phyloP scores from a whole-genome alignment of 306 rosid species.

The Quercus robur region DNA sequence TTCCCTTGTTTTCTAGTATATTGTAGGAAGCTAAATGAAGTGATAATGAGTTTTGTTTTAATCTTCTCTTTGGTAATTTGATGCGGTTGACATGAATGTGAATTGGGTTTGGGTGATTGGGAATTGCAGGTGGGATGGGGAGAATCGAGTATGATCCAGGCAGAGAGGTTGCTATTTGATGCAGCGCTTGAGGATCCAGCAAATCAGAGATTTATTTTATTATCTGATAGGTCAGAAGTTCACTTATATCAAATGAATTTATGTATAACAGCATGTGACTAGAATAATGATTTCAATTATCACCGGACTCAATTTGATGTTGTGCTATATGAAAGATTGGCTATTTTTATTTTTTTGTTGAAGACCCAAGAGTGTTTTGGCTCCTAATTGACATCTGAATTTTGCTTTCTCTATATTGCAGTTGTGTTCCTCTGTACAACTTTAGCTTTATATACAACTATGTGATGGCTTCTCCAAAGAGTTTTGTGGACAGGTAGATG shows the following conservation, averaged over 20 bases:
- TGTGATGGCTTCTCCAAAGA: constrained; percentile 76
- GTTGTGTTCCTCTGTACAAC: constrained; percentile 97
- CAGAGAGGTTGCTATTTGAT: constrained; percentile 41
- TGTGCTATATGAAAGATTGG: not conserved
- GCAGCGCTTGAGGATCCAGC: constrained; percentile 85
- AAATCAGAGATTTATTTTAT: constrained; percentile 92
- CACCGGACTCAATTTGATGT: no score
- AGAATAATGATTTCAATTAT: no score
- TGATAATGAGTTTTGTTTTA: not conserved
- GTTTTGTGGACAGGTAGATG: constrained; percentile 98
- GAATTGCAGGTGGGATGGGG: constrained; percentile 53
- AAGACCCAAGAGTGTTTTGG: not conserved
- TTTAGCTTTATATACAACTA: constrained; percentile 77
- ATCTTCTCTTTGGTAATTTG: not conserved
- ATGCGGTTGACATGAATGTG: constrained; percentile 6
- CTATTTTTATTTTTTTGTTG: not conserved
- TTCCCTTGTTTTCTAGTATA: not conserved
- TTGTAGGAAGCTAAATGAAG: not conserved
- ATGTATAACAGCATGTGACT: not conserved
- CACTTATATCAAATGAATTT: not conserved
- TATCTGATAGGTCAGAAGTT: constrained; percentile 79
- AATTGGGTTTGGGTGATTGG: constrained; percentile 1
- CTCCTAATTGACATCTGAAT: constrained; percentile 5
- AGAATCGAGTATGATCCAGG: constrained; percentile 59
- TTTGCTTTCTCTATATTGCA: constrained; percentile 45